phyloP scores from a whole-genome alignment of 768 basidiomycete genomes.

The Trichaptum fuscoviolaceum region DNA sequence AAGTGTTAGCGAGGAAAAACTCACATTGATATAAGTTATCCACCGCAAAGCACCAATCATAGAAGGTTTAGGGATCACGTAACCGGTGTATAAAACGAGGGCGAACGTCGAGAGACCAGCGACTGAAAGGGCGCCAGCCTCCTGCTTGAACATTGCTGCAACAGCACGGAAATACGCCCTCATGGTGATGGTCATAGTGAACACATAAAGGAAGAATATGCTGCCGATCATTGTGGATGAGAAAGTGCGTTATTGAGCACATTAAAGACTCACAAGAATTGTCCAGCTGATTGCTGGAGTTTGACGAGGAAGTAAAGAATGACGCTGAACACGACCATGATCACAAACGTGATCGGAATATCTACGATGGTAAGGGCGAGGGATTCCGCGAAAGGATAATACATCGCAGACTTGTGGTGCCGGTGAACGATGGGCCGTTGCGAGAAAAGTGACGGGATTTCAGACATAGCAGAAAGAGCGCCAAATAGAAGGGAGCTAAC shows the following conservation, averaged over 20 bases:
- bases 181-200: conserved; percentile 31
- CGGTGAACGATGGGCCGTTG: conserved; percentile 57
- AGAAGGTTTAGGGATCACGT: conserved; percentile 17
- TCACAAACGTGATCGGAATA: conserved; percentile 49
- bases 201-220: conserved; percentile 21
- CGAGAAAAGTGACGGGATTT: conserved; percentile 50
- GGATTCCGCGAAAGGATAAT: conserved; percentile 51
- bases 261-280: conserved; percentile 55
- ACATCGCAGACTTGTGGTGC: conserved; percentile 57
- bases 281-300: conserved; percentile 31
- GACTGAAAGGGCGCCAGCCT: conserved; percentile 11
- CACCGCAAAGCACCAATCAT: conserved; percentile 22
- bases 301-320: conserved; percentile 56
- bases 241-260: not conserved
- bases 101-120: conserved; percentile 27
- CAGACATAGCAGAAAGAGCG: conserved; percentile 55
- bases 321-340: conserved; percentile 38
- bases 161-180: conserved; percentile 33
- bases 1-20: conserved; percentile 9
- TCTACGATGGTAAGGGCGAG: conserved; percentile 58
- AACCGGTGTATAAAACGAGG: conserved; percentile 31
- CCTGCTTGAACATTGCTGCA: conserved; percentile 10
- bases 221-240: conserved; percentile 11
- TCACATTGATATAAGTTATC: conserved; percentile 28
- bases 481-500: conserved; percentile 52